Evolutionary conservation across 202 grass and related monocot species (phyloP).

Genomic region (Bolboschoenoplectus hybrid): DNA sequence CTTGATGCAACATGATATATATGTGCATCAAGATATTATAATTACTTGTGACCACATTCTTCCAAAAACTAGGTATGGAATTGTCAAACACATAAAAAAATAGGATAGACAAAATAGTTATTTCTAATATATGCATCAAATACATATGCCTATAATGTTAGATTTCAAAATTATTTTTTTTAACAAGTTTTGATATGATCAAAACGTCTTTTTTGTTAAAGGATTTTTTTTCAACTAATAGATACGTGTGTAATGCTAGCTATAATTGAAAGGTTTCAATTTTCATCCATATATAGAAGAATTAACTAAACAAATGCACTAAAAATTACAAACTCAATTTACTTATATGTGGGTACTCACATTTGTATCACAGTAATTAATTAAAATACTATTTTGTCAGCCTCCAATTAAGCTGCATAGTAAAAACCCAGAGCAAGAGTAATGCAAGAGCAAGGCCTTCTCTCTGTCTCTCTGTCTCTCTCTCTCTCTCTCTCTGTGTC

Average conservation of each 20-base stretch:
- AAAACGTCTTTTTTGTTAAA: not conserved
- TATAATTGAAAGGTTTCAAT: not conserved
- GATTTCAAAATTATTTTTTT: too few relatives aligned
- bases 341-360: not conserved
- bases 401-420: not conserved
- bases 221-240: not conserved
- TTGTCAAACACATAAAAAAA: too few relatives aligned
- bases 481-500: conserved; percentile 26
- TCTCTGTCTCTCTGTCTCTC: not conserved
- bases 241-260: too few relatives aligned
- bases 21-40: too few relatives aligned
- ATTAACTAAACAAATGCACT: not conserved
- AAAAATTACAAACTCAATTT: not conserved
- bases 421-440: conserved; percentile 17
- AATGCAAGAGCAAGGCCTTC: too few relatives aligned
- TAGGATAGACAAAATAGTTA: too few relatives aligned
- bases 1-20: too few relatives aligned
- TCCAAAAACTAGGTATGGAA: too few relatives aligned
- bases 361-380: not conserved
- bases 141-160: too few relatives aligned
- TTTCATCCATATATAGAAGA: not conserved
- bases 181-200: not conserved
- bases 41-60: too few relatives aligned
- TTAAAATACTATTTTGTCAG: not conserved
- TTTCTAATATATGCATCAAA: too few relatives aligned